A percentile compares a stretch with the other conserved stretches of the same genome.
These are phyloP conservation scores for Bolboschoenoplectus hybrid DNA, from an alignment of 202 grass and related monocot species.

Conservation along the genomic window DNA sequence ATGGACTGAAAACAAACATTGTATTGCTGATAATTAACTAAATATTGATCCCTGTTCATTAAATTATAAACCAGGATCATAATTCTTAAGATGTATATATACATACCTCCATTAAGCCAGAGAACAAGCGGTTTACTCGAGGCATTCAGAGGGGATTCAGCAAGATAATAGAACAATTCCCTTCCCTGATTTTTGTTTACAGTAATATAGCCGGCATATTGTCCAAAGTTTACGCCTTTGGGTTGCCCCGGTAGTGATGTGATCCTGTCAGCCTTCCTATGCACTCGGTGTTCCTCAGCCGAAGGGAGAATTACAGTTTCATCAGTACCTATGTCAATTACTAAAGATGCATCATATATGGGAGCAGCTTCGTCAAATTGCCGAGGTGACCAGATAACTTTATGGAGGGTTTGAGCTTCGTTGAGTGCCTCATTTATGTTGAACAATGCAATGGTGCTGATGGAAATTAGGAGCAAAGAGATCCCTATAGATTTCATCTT, in stretches of 20 bases:
- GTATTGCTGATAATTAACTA: background rate
- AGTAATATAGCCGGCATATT: conserved; percentile 67
- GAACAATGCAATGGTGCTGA: conserved; percentile 31
- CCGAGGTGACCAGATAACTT: conserved; percentile 35
- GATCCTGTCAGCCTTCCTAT: conserved; percentile 54
- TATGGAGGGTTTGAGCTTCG: conserved; percentile 34
- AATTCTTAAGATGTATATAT: background rate
- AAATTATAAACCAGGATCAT: background rate
- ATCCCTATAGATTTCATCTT: conserved; percentile 29
- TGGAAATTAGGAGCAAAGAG: conserved; percentile 39
- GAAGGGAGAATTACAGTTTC: background rate
- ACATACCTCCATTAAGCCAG: conserved; percentile 75
- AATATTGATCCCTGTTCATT: background rate
- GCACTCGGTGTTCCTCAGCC: conserved; percentile 9
- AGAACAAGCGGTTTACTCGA: conserved; percentile 62
- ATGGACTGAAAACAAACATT: background rate
- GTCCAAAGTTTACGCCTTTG: conserved; percentile 44
- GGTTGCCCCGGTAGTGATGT: conserved; percentile 57
- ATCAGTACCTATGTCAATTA: background rate
- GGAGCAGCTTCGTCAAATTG: background rate
- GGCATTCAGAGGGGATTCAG: conserved; percentile 44
- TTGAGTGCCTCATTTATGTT: conserved; percentile 35
- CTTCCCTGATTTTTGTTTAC: conserved; percentile 54
- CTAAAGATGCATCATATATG: background rate
- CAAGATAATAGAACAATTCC: conserved; percentile 77